Conservation (phyloP, 2,329 filamentous ascomycete species). For the Fusarium clavum region DNA sequence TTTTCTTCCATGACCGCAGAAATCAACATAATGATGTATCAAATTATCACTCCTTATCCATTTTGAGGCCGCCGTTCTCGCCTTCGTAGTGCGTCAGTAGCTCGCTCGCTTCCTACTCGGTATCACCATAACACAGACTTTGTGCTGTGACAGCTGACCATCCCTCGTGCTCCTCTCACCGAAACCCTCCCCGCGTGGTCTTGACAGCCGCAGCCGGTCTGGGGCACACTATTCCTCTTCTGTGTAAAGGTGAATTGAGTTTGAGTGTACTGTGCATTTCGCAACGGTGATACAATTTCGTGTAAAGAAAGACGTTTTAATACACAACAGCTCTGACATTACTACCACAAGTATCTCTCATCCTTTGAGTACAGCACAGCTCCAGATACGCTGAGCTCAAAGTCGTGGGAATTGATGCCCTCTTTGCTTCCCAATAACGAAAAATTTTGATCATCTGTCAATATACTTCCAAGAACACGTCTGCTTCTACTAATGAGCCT, state of each 20-base stretch:
- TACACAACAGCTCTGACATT: background rate
- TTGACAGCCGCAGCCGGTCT: conserved; percentile 12
- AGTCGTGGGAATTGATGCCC: too few relatives aligned
- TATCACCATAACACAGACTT: conserved; percentile 18
- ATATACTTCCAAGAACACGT: too few relatives aligned
- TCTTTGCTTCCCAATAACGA: too few relatives aligned
- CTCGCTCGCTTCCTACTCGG: conserved; percentile 9
- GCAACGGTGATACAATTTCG: background rate
- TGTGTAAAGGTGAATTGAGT: conserved; percentile 23
- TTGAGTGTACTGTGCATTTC: background rate
- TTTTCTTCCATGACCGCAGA: conserved; percentile 14
- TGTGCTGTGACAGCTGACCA: conserved; percentile 33
- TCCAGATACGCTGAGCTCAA: too few relatives aligned
- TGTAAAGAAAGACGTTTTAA: background rate
- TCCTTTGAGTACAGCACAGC: too few relatives aligned
- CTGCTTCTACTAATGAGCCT: too few relatives aligned
- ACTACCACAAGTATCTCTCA: background rate
- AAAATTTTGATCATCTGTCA: too few relatives aligned
- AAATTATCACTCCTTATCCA: background rate
- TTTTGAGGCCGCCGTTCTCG: conserved; percentile 31
- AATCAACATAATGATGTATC: conserved; percentile 29
- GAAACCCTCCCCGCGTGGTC: conserved; percentile 25
- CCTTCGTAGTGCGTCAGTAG: conserved; percentile 19
- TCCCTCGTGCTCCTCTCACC: conserved; percentile 35
- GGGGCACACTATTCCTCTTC: conserved; percentile 25